Conservation (phyloP, 176 grass and related monocot genomes). For the barley (Hordeum vulgare) region DNA sequence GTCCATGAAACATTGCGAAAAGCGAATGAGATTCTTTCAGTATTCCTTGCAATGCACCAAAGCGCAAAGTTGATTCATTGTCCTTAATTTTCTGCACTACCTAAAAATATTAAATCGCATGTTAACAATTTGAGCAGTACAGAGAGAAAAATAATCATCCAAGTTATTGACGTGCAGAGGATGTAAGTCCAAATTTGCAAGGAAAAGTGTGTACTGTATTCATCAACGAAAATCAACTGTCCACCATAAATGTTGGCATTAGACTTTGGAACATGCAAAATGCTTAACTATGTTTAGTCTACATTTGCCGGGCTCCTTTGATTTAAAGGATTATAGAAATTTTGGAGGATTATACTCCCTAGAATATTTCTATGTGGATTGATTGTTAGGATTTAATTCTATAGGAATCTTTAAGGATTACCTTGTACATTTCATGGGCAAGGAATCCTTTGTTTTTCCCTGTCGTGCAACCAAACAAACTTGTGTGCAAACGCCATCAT, state of each 20-base stretch:
- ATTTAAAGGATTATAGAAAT: not conserved
- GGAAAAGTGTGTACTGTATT: not conserved
- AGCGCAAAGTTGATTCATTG: conserved; percentile 59
- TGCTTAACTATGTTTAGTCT: not conserved
- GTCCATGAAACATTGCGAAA: conserved; percentile 77
- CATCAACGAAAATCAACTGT: conserved; percentile 4
- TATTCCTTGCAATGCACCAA: conserved; percentile 52
- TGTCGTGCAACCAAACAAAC: not conserved
- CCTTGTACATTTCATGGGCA: not conserved
- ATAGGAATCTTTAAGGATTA: not conserved
- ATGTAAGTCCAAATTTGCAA: not conserved
- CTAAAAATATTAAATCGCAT: conserved; percentile 34
- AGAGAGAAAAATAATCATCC: not conserved
- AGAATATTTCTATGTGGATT: not conserved
- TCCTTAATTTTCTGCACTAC: conserved; percentile 89
- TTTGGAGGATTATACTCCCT: not conserved
- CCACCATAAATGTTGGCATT: not conserved
- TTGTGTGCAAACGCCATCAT: not conserved
- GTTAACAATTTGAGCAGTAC: conserved; percentile 15
- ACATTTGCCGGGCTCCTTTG: not conserved
- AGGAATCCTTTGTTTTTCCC: not conserved
- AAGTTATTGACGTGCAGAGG: not conserved
- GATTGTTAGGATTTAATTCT: not conserved
- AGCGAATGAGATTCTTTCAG: conserved; percentile 90
- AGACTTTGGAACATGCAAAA: not conserved